Evolutionary conservation across 192 early-diverging fungal species (phyloP), one percentile per base, ranked within the genome.

Genomic region (Podila verticillata): DNA sequence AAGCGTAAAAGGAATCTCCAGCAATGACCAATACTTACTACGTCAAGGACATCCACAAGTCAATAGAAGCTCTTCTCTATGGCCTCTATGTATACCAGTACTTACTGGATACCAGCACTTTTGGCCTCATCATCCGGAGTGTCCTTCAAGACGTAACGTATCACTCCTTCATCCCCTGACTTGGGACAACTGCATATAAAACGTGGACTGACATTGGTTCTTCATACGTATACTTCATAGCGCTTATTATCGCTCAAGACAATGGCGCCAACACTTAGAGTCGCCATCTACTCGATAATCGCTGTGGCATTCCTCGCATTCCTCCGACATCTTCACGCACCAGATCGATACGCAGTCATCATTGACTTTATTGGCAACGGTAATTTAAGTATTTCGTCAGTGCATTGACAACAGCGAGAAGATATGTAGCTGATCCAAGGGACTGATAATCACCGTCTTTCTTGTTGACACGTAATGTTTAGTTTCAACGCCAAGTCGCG

Each of bases 331-430:
- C 32, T 72, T 15, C 48, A 66, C 31, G 20, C 44, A 26, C 77
- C 77, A 7, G 69, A 57, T 17, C 64, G 54, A 35, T 80, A 65
- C 26, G 77, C 60, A 20, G 61, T 72, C 0, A 60, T 80, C 19
- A 80, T 80, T 31, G 77, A 80, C 57, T 80, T 80, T 68, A 72
- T 80, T 24, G 77, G 77, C 12, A 80, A 72, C 59, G 62, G 77
- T 80, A 65, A 39, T 44, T 47, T 13, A 5, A 8, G 15, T 58
- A 15, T 35, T 7, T 13, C 7, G 19, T 20, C 5, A 9, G 22
- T 65, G 29, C 13, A n/a, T n/a, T n/a, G 28, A n/a, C 47, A 15
- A n/a, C 22, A 20, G 31, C 5, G 63, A 44, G 4, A 44, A 44
- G 12, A 44, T 44, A 44, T 44, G 39, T 44, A 15, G 39, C 39